phyloP scores from a whole-genome alignment of 1,284 basidiomycete species.

The Clitocybe nebularis region DNA sequence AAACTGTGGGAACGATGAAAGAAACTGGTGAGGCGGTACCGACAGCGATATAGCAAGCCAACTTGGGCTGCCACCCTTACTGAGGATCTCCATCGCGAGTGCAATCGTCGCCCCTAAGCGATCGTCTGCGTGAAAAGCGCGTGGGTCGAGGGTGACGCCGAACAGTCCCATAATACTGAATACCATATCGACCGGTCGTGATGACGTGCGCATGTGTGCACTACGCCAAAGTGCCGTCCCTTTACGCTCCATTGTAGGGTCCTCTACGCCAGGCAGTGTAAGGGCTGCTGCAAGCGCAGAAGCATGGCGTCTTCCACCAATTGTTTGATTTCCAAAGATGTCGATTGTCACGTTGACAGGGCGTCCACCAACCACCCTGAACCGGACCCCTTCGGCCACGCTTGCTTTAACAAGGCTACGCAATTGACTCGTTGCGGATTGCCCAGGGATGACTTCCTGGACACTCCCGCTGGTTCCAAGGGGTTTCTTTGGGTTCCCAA shows the following conservation, averaged over 20 bases:
- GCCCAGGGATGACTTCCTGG: neutral
- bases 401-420: no score
- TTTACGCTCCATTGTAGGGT: neutral
- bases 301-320: no score
- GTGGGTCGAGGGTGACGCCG: constrained; percentile 4
- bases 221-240: constrained; percentile 1
- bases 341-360: no score
- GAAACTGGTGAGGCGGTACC: neutral
- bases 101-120: constrained; percentile 4
- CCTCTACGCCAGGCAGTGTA: no score
- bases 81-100: constrained; percentile 2
- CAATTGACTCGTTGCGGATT: neutral
- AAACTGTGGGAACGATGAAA: constrained; percentile 3
- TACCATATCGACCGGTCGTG: constrained; percentile 1
- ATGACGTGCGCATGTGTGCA: constrained; percentile 3
- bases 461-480: neutral
- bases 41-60: constrained; percentile 2
- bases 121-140: neutral
- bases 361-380: no score
- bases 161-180: constrained; percentile 9
- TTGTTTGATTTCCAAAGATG: no score
- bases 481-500: no score
- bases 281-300: neutral
- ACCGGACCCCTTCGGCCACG: no score
- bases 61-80: constrained; percentile 4